Evolutionary conservation across 192 early-diverging fungal genomes (phyloP).

Genomic region (Backusella mclennaniae): DNA sequence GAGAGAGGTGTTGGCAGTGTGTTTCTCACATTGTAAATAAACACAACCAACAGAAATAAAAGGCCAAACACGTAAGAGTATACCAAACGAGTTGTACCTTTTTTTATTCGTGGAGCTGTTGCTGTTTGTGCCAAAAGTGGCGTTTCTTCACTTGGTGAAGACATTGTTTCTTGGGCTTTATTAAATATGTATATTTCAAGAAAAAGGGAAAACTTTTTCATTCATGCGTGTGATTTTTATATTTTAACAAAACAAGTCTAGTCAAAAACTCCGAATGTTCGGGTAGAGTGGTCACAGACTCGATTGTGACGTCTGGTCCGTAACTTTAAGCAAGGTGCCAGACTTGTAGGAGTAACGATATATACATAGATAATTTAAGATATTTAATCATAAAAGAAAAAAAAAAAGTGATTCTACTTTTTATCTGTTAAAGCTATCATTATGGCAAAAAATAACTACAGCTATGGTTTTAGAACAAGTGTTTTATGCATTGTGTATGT

Average conservation of each 20-base stretch:
- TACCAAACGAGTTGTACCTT: neutral
- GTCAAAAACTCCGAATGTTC: neutral
- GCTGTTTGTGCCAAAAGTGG: conserved; percentile 13
- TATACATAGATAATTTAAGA: too few relatives aligned
- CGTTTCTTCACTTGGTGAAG: conserved; percentile 11
- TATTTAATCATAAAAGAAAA: too few relatives aligned
- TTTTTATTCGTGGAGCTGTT: neutral
- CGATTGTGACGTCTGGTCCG: too few relatives aligned
- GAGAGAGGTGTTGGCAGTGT: conserved; percentile 17
- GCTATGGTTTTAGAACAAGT: too few relatives aligned
- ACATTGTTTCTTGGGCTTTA: neutral
- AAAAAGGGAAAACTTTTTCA: conserved; percentile 3
- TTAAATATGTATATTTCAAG: neutral
- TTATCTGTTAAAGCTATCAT: too few relatives aligned
- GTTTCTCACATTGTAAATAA: conserved; percentile 1
- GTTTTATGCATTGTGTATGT: too few relatives aligned
- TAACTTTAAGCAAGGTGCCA: too few relatives aligned
- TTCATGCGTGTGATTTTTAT: conserved; percentile 2
- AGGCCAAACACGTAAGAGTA: conserved; percentile 11
- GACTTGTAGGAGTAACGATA: too few relatives aligned
- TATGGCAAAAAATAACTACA: too few relatives aligned
- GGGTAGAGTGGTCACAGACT: neutral
- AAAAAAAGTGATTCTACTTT: too few relatives aligned
- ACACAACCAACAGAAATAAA: conserved; percentile 1
- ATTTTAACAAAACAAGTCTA: neutral